Conservation (phyloP, 352 stramenopile species). For the Globisporangium spinosum region DNA sequence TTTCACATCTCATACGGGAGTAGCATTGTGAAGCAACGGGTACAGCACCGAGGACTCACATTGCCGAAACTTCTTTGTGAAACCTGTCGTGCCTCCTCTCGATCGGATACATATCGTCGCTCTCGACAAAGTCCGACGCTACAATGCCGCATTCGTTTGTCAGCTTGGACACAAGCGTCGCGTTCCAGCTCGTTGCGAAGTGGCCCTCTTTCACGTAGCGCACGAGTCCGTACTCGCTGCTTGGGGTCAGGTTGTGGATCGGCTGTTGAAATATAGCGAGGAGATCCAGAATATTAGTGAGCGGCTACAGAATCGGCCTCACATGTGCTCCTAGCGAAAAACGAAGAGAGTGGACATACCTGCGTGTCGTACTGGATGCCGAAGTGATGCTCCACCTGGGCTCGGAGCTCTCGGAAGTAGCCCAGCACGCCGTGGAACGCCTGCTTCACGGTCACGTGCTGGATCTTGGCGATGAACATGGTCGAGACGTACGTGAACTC, state of each 20-base stretch:
- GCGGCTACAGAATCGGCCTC: too few relatives aligned
- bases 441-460: not conserved
- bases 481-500: conserved; percentile 10
- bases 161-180: conserved; percentile 2
- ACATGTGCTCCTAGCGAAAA: too few relatives aligned
- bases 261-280: not conserved
- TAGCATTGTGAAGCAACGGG: not conserved
- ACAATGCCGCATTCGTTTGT: conserved; percentile 15
- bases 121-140: conserved; percentile 42
- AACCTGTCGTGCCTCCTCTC: not conserved
- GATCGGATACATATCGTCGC: conserved; percentile 26
- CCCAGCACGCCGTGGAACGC: not conserved
- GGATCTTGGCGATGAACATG: conserved; percentile 5
- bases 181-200: conserved; percentile 5
- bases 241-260: not conserved
- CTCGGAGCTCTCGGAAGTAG: not conserved
- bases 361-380: conserved; percentile 5
- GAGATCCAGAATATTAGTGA: too few relatives aligned
- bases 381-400: conserved; percentile 3
- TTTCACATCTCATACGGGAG: not conserved
- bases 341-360: too few relatives aligned
- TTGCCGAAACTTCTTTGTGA: conserved; percentile 1
- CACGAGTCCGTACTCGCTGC: conserved; percentile 4
- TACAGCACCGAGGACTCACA: not conserved
- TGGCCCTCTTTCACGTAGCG: not conserved